Evolutionary conservation across 2,329 filamentous ascomycete genomes (phyloP).

Genomic region (Capronia epimyces): DNA sequence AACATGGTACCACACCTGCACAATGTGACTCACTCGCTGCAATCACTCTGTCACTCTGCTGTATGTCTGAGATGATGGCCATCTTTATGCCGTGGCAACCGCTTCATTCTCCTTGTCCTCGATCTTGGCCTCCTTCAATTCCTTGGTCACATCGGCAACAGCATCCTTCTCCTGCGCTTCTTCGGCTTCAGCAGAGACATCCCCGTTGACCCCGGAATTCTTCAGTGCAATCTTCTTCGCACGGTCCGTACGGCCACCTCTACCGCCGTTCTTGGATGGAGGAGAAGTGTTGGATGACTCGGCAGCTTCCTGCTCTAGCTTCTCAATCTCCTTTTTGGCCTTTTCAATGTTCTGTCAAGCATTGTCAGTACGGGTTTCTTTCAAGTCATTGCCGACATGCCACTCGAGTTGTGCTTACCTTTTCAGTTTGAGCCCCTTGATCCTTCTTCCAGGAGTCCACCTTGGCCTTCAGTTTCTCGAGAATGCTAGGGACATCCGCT

Average conservation of each 20-base stretch:
- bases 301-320: constrained; percentile 67
- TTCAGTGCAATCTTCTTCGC: constrained; percentile 50
- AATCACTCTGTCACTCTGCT: not conserved
- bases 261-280: constrained; percentile 32
- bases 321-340: constrained; percentile 90
- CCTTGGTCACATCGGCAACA: constrained; percentile 54
- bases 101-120: constrained; percentile 43
- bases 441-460: constrained; percentile 85
- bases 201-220: constrained; percentile 50
- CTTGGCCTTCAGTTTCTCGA: constrained; percentile 91
- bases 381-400: too few species aligned
- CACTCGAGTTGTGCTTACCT: constrained; percentile 54
- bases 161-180: constrained; percentile 54
- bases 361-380: constrained; percentile 28
- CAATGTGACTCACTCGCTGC: not conserved
- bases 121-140: constrained; percentile 56
- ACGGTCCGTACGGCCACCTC: constrained; percentile 43
- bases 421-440: constrained; percentile 82
- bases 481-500: constrained; percentile 68
- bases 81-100: constrained; percentile 7
- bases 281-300: constrained; percentile 48
- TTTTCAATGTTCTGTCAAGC: constrained; percentile 81
- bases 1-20: not conserved
- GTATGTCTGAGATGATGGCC: not conserved
- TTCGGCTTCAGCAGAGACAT: constrained; percentile 48